A percentile compares a stretch with the other conserved stretches of the same genome.
These are phyloP conservation scores for Fusarium xylarioides DNA, from an alignment of 2,329 filamentous ascomycete genomes.

Conservation along the genomic window DNA sequence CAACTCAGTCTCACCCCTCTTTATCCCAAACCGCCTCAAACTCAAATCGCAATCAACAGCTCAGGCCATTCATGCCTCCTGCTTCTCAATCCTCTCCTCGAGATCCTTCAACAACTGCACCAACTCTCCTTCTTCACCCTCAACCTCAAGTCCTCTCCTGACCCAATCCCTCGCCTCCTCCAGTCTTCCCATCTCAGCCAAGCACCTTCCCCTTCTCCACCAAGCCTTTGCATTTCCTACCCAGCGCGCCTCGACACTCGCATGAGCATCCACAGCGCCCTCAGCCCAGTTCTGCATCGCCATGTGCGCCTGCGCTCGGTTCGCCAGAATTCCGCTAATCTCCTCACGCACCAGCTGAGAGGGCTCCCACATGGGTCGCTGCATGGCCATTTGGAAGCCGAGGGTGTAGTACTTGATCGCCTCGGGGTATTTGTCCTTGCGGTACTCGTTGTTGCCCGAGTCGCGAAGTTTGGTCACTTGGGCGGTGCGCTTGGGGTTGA, in stretches of 20 bases:
- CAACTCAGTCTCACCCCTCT: background rate
- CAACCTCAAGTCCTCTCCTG: slow-evolving; percentile 79
- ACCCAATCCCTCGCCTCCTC: slow-evolving; percentile 87
- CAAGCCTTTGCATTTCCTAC: slow-evolving; percentile 92
- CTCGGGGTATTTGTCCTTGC: slow-evolving; percentile 77
- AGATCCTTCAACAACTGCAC: slow-evolving; percentile 71
- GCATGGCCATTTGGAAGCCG: slow-evolving; percentile 89
- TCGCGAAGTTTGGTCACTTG: slow-evolving; percentile 93
- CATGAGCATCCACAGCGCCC: slow-evolving; percentile 86
- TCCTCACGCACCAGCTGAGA: slow-evolving; percentile 85
- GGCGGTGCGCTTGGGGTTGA: slow-evolving; percentile 91
- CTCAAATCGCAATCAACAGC: background rate
- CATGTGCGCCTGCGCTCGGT: slow-evolving; percentile 92
- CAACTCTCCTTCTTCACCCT: slow-evolving; percentile 75
- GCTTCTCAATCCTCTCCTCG: slow-evolving; percentile 56
- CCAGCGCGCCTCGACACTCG: slow-evolving; percentile 86
- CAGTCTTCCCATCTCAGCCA: slow-evolving; percentile 89
- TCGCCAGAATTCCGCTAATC: slow-evolving; percentile 79
- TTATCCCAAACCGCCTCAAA: background rate
- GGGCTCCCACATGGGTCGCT: slow-evolving; percentile 88
- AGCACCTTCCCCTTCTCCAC: slow-evolving; percentile 86
- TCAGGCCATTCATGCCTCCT: slow-evolving; percentile 41
- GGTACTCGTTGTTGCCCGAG: slow-evolving; percentile 82
- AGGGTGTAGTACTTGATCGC: slow-evolving; percentile 84
- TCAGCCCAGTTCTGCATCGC: slow-evolving; percentile 82